Percentiles rank a stretch among this genome's conserved stretches.
These are phyloP conservation scores for Mycena indigotica DNA, from an alignment of 768 basidiomycete genomes.

Conservation along the genomic window DNA sequence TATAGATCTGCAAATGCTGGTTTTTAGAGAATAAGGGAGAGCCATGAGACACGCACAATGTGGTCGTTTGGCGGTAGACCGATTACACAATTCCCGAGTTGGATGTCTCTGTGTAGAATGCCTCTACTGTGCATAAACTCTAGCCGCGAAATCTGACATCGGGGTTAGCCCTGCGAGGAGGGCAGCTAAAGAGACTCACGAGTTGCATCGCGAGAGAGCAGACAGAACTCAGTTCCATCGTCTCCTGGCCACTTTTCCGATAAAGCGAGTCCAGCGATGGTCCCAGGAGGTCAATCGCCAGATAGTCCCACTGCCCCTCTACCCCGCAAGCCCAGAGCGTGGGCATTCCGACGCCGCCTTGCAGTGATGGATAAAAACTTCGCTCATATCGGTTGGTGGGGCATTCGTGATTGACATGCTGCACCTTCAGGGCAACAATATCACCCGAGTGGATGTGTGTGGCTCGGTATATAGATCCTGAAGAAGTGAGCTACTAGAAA, in stretches of 20 bases:
- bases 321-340: slow-evolving; percentile 65
- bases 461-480: slow-evolving; percentile 74
- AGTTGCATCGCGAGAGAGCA: slow-evolving; percentile 78
- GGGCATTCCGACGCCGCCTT: slow-evolving; percentile 76
- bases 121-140: slow-evolving; percentile 76
- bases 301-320: slow-evolving; percentile 63
- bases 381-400: slow-evolving; percentile 78
- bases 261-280: slow-evolving; percentile 66
- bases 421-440: slow-evolving; percentile 74
- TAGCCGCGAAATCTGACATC: slow-evolving; percentile 63
- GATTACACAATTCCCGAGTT: slow-evolving; percentile 75
- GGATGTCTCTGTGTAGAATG: slow-evolving; percentile 77
- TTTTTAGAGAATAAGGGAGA: too few species aligned
- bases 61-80: slow-evolving; percentile 61
- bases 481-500: slow-evolving; percentile 2
- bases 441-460: slow-evolving; percentile 56
- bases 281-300: slow-evolving; percentile 78
- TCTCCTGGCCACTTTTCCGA: slow-evolving; percentile 54
- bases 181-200: slow-evolving; percentile 42
- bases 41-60: too few species aligned
- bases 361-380: slow-evolving; percentile 65
- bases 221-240: slow-evolving; percentile 70
- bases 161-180: slow-evolving; percentile 8
- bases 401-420: slow-evolving; percentile 68
- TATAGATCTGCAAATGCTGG: too few species aligned